Evolutionary conservation across 2,329 filamentous ascomycete genomes (phyloP).

Genomic region (Aspergillus sp.): DNA sequence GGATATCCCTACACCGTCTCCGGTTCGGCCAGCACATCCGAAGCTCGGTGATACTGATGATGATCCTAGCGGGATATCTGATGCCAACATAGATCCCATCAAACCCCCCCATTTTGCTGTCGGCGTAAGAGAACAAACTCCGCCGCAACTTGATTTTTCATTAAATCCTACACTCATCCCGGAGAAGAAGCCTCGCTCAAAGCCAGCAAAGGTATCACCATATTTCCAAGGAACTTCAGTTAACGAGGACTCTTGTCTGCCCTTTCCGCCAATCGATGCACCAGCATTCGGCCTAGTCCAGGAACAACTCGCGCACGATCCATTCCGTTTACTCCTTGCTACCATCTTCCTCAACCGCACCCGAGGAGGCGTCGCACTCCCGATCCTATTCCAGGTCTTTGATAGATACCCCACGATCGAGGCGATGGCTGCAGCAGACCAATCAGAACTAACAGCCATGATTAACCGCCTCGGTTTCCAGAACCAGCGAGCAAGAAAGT

Average conservation of each 20-base stretch:
- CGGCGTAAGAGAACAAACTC: neutral
- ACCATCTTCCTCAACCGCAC: constrained; percentile 85
- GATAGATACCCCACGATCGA: constrained; percentile 65
- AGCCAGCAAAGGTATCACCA: constrained; percentile 37
- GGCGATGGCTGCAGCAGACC: constrained; percentile 59
- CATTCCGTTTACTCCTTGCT: constrained; percentile 78
- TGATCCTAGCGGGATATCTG: neutral
- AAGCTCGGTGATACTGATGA: neutral
- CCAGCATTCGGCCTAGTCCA: constrained; percentile 76
- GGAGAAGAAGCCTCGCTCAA: constrained; percentile 17
- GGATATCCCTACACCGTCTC: constrained; percentile 1
- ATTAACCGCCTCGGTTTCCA: constrained; percentile 72
- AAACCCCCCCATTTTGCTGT: neutral
- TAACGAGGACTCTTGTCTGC: constrained; percentile 46
- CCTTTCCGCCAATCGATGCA: constrained; percentile 66
- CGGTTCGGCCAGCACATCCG: neutral
- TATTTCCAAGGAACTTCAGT: constrained; percentile 40
- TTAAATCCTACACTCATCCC: neutral
- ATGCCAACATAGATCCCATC: neutral
- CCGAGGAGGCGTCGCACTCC: constrained; percentile 70
- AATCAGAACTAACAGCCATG: constrained; percentile 58
- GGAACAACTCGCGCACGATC: constrained; percentile 70
- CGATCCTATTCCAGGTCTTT: constrained; percentile 70
- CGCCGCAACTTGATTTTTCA: neutral
- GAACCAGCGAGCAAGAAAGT: constrained; percentile 63